Percentiles rank a stretch among this genome's conserved stretches.
These are phyloP conservation scores for Mortierella sp. DNA, from an alignment of 371 early-diverging fungal genomes.

Conservation along the genomic window DNA sequence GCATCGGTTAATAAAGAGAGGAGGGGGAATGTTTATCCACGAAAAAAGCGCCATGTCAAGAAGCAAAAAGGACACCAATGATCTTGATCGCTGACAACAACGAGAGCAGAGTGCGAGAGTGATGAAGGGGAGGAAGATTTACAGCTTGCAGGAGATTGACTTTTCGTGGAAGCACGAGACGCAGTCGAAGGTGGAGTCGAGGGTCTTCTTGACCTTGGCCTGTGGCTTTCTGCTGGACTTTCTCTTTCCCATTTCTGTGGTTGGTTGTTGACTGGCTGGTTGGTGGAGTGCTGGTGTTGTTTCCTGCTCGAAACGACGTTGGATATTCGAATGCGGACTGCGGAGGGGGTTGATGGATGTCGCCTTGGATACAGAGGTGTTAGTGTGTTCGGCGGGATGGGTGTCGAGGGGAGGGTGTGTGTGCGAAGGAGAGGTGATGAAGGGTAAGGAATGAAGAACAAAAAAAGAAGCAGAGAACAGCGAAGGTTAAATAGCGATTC, in stretches of 20 bases:
- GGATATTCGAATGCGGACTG: conserved; percentile 4
- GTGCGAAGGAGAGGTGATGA: background rate
- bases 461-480: background rate
- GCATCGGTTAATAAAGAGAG: conserved; percentile 1
- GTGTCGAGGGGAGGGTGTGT: background rate
- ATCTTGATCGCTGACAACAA: background rate
- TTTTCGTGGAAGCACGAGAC: conserved; percentile 94
- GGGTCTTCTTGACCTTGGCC: conserved; percentile 76
- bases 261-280: background rate
- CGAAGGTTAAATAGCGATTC: background rate
- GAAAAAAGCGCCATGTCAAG: background rate
- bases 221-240: conserved; percentile 82
- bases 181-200: conserved; percentile 89
- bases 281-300: background rate
- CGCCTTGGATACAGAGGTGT: too few relatives aligned
- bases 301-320: background rate
- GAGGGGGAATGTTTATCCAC: background rate
- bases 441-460: too few relatives aligned
- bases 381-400: background rate
- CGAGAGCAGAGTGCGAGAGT: background rate
- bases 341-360: background rate
- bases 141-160: conserved; percentile 84
- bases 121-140: conserved; percentile 28
- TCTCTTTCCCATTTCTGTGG: conserved; percentile 84
- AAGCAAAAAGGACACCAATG: background rate